A percentile compares a stretch with the other conserved stretches of the same genome.
phyloP scores from a whole-genome alignment of 306 rosid genomes.

The Quercus ilex region DNA sequence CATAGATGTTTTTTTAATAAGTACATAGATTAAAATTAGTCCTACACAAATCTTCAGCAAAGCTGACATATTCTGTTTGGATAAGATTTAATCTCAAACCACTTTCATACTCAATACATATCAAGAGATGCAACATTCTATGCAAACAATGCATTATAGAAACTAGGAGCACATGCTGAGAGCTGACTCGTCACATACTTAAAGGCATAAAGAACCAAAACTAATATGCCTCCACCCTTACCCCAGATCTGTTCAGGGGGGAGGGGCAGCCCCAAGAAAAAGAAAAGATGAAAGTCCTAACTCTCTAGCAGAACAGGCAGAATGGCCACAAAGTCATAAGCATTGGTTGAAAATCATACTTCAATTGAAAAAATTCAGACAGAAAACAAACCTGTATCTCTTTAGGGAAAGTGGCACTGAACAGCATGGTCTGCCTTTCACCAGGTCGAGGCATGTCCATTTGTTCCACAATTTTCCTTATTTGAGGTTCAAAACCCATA shows the following conservation, averaged over 20 bases:
- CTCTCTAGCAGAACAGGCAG: background rate
- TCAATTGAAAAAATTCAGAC: background rate
- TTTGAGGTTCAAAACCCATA: slow-evolving; percentile 83
- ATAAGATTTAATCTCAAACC: background rate
- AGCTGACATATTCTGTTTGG: background rate
- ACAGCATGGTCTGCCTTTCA: slow-evolving; percentile 76
- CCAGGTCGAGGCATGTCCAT: slow-evolving; percentile 93
- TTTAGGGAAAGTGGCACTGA: slow-evolving; percentile 88
- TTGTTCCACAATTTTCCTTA: slow-evolving; percentile 73
- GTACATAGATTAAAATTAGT: background rate
- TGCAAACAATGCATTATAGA: background rate
- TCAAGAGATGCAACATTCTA: background rate
- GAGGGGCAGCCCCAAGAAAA: too few species aligned
- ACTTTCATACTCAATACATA: background rate
- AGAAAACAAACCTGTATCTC: slow-evolving; percentile 67
- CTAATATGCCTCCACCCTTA: background rate
- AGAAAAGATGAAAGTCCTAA: too few species aligned
- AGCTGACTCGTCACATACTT: background rate
- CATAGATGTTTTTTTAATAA: background rate
- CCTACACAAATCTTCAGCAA: background rate
- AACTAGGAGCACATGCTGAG: background rate
- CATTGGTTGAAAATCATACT: background rate
- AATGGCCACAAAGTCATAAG: background rate
- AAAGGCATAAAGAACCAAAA: background rate
- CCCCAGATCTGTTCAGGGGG: background rate